phyloP scores from a whole-genome alignment of 768 basidiomycete genomes.

The Boletus rubescentipes region DNA sequence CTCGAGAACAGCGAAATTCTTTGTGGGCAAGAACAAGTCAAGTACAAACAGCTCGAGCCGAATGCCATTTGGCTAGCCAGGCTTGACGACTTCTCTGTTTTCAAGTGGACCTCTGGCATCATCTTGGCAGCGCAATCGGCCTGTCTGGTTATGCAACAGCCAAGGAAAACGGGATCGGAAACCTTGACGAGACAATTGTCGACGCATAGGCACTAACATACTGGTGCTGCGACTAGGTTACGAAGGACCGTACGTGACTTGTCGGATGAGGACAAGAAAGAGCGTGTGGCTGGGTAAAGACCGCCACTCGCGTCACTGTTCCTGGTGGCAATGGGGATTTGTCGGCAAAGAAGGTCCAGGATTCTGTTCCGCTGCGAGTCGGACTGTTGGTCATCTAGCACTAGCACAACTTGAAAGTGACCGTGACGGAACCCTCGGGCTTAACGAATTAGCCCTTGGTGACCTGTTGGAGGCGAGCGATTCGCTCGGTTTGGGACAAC shows the following conservation, averaged over 20 bases:
- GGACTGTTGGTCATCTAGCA: constrained; percentile 99
- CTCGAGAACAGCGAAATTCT: constrained; percentile 82
- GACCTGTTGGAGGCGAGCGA: constrained; percentile 75
- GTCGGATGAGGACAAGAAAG: constrained; percentile 63
- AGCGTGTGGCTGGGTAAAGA: constrained; percentile 88
- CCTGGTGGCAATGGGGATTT: no score
- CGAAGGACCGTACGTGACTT: constrained; percentile 74
- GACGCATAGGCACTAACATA: constrained; percentile 97
- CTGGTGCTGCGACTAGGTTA: constrained; percentile 66
- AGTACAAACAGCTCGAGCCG: constrained; percentile 99
- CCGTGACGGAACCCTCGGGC: constrained; percentile 58
- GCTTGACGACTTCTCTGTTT: constrained; percentile 73
- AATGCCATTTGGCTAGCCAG: constrained; percentile 94
- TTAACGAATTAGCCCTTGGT: constrained; percentile 59
- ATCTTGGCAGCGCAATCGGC: constrained; percentile 96
- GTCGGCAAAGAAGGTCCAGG: no score
- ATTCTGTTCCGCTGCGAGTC: constrained; percentile 82
- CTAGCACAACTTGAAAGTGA: no score
- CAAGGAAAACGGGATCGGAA: constrained; percentile 96
- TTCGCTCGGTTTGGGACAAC: constrained; percentile 96
- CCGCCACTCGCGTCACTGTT: constrained; percentile 94
- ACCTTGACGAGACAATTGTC: constrained; percentile 99
- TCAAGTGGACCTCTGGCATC: constrained; percentile 84
- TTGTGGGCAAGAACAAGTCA: constrained; percentile 94
- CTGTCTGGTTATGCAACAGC: constrained; percentile 85